These are phyloP conservation scores for Phalaenopsis equestris DNA, from an alignment of 106 monocot species.

Conservation along the genomic window DNA sequence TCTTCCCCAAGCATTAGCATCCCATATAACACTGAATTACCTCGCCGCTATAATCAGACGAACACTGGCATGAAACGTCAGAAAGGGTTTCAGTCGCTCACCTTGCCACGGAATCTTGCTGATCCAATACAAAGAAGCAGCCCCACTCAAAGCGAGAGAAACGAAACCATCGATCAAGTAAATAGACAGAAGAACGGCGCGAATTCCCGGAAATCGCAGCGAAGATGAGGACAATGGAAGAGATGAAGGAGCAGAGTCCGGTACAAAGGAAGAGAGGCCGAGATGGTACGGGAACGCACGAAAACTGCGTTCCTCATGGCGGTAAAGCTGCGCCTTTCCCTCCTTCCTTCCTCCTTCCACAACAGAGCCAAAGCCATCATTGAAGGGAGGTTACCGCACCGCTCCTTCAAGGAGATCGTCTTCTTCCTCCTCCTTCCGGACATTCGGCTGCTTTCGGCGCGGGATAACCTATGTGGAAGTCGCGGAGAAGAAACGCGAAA, in stretches of 20 bases:
- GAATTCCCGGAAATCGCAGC: slow-evolving; percentile 5
- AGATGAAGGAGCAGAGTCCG: neutral
- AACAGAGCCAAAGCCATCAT: neutral
- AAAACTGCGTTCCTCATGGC: slow-evolving; percentile 4
- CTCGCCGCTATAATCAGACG: too few species aligned
- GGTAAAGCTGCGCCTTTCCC: neutral
- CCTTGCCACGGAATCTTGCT: neutral
- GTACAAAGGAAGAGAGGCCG: neutral
- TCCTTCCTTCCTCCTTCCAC: neutral
- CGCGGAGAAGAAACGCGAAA: neutral
- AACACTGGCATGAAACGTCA: neutral
- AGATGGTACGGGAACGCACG: neutral
- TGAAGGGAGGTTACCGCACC: slow-evolving; percentile 5
- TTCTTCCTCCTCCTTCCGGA: neutral
- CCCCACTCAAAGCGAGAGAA: neutral
- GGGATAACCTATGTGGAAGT: neutral
- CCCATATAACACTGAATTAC: neutral
- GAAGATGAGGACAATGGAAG: neutral
- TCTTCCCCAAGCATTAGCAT: neutral
- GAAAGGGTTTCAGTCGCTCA: neutral
- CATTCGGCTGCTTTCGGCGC: neutral
- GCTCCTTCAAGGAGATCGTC: neutral
- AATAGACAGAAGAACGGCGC: neutral
- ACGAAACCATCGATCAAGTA: neutral
- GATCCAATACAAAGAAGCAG: slow-evolving; percentile 1